A percentile compares a stretch with the other conserved stretches of the same genome.
Evolutionary conservation across 2,329 filamentous ascomycete species (phyloP).

Genomic region (Neoascochyta sp.): DNA sequence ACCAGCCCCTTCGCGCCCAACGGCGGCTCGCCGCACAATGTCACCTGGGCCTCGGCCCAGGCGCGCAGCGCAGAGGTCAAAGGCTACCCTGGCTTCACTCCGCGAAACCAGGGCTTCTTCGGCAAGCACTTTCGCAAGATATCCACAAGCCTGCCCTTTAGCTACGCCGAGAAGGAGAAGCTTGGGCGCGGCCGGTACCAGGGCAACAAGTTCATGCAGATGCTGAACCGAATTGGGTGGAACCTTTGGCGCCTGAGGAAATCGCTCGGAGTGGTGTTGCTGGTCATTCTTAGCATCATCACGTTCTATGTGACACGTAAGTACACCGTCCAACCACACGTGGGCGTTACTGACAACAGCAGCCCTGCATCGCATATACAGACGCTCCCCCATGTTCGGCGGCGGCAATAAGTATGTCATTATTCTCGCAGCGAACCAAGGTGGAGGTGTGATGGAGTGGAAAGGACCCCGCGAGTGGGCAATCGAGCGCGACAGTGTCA

Average conservation of each 20-base stretch:
- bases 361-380: conserved; percentile 61
- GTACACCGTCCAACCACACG: conserved; percentile 38
- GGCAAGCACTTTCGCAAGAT: conserved; percentile 76
- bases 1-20: conserved; percentile 61
- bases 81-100: conserved; percentile 74
- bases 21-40: conserved; percentile 47
- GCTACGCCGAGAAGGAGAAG: conserved; percentile 76
- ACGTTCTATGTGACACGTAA: conserved; percentile 71
- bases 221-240: conserved; percentile 40
- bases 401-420: conserved; percentile 92
- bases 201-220: conserved; percentile 33
- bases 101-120: conserved; percentile 82
- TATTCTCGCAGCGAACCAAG: conserved; percentile 87
- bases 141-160: conserved; percentile 70
- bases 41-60: conserved; percentile 81
- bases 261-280: conserved; percentile 56
- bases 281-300: conserved; percentile 59
- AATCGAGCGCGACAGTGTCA: conserved; percentile 91
- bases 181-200: conserved; percentile 53
- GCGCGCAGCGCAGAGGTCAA: conserved; percentile 69
- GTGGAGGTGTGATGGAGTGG: conserved; percentile 98
- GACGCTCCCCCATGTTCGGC: conserved; percentile 68
- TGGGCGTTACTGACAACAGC: conserved; percentile 20
- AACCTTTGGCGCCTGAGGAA: conserved; percentile 65
- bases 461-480: conserved; percentile 97